Evolutionary conservation across 1,139 yeast species (phyloP).

Genomic region (Debaryomyces robertsiae): DNA sequence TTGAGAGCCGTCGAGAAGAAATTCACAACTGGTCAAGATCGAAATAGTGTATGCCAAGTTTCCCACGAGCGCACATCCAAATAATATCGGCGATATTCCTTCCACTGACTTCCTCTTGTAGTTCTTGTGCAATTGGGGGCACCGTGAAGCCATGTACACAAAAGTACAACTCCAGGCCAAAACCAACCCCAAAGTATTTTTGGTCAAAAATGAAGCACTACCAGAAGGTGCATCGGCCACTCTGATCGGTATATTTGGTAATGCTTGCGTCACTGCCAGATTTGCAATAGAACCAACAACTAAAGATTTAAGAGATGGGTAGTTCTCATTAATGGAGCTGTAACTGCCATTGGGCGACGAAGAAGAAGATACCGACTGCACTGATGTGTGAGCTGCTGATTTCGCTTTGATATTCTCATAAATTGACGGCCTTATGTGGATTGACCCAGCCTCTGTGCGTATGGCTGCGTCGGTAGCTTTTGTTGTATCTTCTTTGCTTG

Average conservation of each 20-base stretch:
- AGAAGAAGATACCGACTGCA: conserved; percentile 18
- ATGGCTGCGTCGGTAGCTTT: conserved; percentile 12
- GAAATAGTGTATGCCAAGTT: conserved; percentile 81
- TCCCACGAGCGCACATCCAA: conserved; percentile 77
- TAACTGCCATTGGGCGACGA: conserved; percentile 26
- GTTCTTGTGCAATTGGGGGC: conserved; percentile 84
- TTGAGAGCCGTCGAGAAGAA: conserved; percentile 35
- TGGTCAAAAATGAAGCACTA: conserved; percentile 1
- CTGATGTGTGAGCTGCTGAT: conserved; percentile 12
- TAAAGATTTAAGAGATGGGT: conserved; percentile 15
- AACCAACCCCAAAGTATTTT: conserved; percentile 46
- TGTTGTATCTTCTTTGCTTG: neutral
- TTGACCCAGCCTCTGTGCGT: conserved; percentile 16
- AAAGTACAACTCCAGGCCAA: conserved; percentile 83
- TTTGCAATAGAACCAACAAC: conserved; percentile 27
- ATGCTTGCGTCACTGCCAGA: conserved; percentile 27
- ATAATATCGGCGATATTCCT: conserved; percentile 79
- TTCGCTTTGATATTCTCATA: conserved; percentile 7
- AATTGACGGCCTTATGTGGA: conserved; percentile 17
- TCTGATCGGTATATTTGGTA: conserved; percentile 16
- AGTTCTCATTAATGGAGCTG: conserved; percentile 25
- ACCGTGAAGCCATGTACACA: conserved; percentile 74
- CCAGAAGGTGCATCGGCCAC: conserved; percentile 6
- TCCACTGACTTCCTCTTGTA: conserved; percentile 75
- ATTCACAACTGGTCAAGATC: conserved; percentile 56